Base-by-base conservation (phyloP, 2,329 filamentous ascomycete genomes). In the Dryadomyces quercus-mongolicae region DNA sequence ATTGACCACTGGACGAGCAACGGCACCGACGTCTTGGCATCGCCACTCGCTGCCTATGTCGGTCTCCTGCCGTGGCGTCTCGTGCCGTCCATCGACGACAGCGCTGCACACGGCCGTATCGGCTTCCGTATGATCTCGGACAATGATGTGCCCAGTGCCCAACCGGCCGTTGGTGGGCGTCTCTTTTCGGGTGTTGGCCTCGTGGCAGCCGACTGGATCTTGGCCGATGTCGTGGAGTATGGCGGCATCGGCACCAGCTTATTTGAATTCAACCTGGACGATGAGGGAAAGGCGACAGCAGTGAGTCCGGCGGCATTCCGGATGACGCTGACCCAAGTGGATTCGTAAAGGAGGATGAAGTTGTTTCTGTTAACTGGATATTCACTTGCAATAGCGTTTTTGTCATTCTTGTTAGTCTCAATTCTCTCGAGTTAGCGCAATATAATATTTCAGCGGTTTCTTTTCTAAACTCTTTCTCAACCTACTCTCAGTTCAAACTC, bases 1-100 rank as follows among this genome's bases (percentile, higher is more conserved):
- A 66, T 76, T 12, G 58, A 64, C 9, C 59, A 62, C 40, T 75
- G 70, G 66, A 59, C 64, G 15, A 65, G 73, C 42, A 69, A 69
- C 10, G 71, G 68, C 2, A 68, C 70, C 31, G 66, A 74, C 50
- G 65, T 74, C 0, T 58, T 71, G 0, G 56, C 60, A 1, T 55
- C 53, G 15, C 20, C 42, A 1, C 31, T 57, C 6, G 47, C n/a
- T 21, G 53, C 67, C 31, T 50, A 42, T 20, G n/a, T 46, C 2
- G 55, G 55, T 18, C 42, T 16, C 2, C 51, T 10, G 9, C 53
- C 55, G 1, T 57, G 51, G 50, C 55, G 55, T 4, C 53, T 57
- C 13, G 47, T 57, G 36, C 52, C 65, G 5, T 68, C 68, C 0
- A 71, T 71, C 52, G 66, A 69, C 49, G 53, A 53, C 15, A 31